A percentile compares a stretch with the other conserved stretches of the same genome.
phyloP scores from a whole-genome alignment of 2,329 filamentous ascomycete genomes.

The Trichoderma oligosporum region DNA sequence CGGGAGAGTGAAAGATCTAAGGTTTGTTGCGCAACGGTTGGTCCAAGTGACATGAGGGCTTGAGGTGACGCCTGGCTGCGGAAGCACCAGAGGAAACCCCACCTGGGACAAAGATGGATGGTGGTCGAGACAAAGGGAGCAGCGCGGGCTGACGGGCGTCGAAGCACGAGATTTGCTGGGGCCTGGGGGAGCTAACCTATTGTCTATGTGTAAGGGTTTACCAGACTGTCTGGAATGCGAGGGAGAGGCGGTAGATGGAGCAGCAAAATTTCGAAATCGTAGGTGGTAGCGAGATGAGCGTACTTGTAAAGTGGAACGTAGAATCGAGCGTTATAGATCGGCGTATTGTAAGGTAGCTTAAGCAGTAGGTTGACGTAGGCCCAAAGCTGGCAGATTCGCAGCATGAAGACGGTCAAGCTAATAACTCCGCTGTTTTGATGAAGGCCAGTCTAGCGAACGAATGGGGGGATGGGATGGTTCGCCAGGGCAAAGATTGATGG shows the following conservation, averaged over 20 bases:
- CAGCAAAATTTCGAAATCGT: background rate
- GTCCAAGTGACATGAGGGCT: slow-evolving; percentile 15
- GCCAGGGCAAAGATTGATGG: slow-evolving; percentile 2
- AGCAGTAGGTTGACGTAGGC: slow-evolving; percentile 16
- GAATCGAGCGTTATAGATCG: background rate
- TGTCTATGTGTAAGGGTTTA: too few relatives aligned
- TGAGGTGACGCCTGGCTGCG: slow-evolving; percentile 19
- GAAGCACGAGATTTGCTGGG: slow-evolving; percentile 18
- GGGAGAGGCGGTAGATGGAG: background rate
- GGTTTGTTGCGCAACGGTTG: slow-evolving; percentile 19
- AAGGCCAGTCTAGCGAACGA: slow-evolving; percentile 11
- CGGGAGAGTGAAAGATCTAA: slow-evolving; percentile 15
- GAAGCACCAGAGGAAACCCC: slow-evolving; percentile 31
- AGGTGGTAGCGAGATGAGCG: background rate
- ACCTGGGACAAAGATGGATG: slow-evolving; percentile 30
- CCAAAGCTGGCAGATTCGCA: slow-evolving; percentile 13
- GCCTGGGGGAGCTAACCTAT: slow-evolving; percentile 11
- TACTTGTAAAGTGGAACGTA: slow-evolving; percentile 1
- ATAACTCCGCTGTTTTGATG: slow-evolving; percentile 5
- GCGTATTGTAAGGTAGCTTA: slow-evolving; percentile 6
- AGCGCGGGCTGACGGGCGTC: slow-evolving; percentile 17
- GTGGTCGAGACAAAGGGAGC: slow-evolving; percentile 30
- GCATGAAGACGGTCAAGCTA: slow-evolving; percentile 12
- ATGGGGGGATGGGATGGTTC: background rate
- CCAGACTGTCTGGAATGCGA: slow-evolving; percentile 16